These are phyloP conservation scores for Triticum dicoccoides DNA, from an alignment of 176 grass and related monocot genomes.

Conservation along the genomic window DNA sequence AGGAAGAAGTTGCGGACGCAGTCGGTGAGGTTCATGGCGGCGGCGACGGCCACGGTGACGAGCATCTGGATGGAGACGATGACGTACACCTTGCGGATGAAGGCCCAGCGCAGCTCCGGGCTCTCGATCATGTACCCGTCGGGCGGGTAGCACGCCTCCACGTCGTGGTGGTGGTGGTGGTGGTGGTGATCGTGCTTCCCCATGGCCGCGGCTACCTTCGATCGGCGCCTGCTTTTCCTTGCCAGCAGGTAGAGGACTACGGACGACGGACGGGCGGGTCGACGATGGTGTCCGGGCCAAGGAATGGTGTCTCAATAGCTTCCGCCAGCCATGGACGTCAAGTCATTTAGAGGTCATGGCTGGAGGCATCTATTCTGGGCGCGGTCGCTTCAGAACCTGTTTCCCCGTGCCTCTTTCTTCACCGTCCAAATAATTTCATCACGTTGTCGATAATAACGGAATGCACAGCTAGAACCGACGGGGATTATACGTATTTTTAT, in stretches of 20 bases:
- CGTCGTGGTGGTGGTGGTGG: slow-evolving; percentile 33
- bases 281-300: background rate
- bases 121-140: slow-evolving; percentile 55
- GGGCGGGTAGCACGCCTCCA: slow-evolving; percentile 37
- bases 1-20: slow-evolving; percentile 46
- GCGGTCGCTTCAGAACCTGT: background rate
- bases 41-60: slow-evolving; percentile 44
- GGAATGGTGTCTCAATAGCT: background rate
- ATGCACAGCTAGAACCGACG: too few species aligned
- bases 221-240: background rate
- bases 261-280: background rate
- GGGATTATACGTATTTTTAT: too few species aligned
- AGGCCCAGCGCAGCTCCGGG: slow-evolving; percentile 68
- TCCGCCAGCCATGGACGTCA: background rate
- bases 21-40: slow-evolving; percentile 18
- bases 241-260: background rate
- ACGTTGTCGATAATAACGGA: background rate
- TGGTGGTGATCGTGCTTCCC: slow-evolving; percentile 37
- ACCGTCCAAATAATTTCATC: background rate
- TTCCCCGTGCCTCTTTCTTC: background rate
- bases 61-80: slow-evolving; percentile 58
- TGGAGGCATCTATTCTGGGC: background rate
- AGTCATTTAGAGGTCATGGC: background rate
- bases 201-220: background rate
- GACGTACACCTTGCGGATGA: slow-evolving; percentile 77